Evolutionary conservation across 108 stramenopile genomes (phyloP).

Genomic region (Phaeodactylum tricornutum): DNA sequence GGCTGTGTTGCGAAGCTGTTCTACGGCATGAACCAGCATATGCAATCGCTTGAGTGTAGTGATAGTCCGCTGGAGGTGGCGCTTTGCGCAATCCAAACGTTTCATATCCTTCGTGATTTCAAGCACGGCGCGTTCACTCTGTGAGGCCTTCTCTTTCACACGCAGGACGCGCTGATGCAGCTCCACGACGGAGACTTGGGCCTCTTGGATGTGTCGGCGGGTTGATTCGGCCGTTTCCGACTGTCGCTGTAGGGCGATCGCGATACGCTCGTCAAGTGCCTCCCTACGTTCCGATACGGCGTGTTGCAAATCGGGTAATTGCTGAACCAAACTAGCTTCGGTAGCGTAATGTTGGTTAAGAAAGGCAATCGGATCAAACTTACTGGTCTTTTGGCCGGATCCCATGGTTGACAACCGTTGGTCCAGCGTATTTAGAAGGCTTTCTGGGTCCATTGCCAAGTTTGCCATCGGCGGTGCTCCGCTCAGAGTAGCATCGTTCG

Average conservation of each 20-base stretch:
- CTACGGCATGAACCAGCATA: slow-evolving; percentile 94
- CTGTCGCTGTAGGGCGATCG: slow-evolving; percentile 63
- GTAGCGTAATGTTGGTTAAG: slow-evolving; percentile 67
- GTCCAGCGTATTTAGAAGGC: too few species aligned
- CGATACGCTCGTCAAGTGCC: slow-evolving; percentile 65
- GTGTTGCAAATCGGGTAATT: slow-evolving; percentile 53
- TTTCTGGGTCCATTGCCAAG: too few species aligned
- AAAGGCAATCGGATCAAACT: slow-evolving; percentile 65
- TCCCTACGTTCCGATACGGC: slow-evolving; percentile 55
- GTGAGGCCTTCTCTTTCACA: slow-evolving; percentile 60
- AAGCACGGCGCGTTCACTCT: slow-evolving; percentile 62
- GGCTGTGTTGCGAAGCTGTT: slow-evolving; percentile 73
- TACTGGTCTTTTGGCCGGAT: too few species aligned
- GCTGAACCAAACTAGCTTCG: slow-evolving; percentile 45
- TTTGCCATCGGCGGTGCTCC: too few species aligned
- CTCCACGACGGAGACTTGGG: slow-evolving; percentile 42
- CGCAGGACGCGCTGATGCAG: slow-evolving; percentile 45
- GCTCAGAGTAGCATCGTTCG: too few species aligned
- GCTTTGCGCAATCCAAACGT: slow-evolving; percentile 92
- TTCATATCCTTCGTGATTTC: slow-evolving; percentile 93
- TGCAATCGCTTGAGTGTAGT: slow-evolving; percentile 95
- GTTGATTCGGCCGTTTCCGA: slow-evolving; percentile 47
- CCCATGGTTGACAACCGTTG: too few species aligned
- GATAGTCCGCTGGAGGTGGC: slow-evolving; percentile 91
- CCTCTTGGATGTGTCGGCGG: slow-evolving; percentile 54